Conservation (phyloP, 345 rosid genomes). For the Raphanus sativus region DNA sequence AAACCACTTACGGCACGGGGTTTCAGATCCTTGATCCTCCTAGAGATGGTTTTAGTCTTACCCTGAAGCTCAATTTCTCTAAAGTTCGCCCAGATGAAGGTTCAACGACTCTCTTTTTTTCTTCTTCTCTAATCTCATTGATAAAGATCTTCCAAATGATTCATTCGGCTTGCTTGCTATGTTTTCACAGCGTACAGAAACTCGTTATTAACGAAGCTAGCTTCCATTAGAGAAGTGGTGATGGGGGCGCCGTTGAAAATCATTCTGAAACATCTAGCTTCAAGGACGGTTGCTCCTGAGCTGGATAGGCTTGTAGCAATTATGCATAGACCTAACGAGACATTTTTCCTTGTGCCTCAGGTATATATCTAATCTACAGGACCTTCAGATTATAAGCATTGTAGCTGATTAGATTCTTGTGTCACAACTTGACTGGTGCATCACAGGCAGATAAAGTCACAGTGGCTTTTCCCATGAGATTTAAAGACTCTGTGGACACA, state of each 20-base stretch:
- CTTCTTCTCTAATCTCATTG: background rate
- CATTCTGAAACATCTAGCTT: slow-evolving; percentile 70
- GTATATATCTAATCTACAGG: slow-evolving; percentile 40
- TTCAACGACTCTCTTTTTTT: slow-evolving; percentile 39
- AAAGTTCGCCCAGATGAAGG: slow-evolving; percentile 94
- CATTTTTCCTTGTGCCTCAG: slow-evolving; percentile 83
- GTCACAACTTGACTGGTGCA: slow-evolving; percentile 13
- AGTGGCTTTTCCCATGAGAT: slow-evolving; percentile 92
- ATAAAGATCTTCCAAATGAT: background rate
- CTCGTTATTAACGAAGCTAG: slow-evolving; percentile 63
- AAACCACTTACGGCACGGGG: slow-evolving; percentile 66
- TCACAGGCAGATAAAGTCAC: slow-evolving; percentile 82
- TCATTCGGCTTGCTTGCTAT: background rate
- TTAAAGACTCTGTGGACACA: slow-evolving; percentile 76
- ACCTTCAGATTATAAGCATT: background rate
- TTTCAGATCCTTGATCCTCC: slow-evolving; percentile 99
- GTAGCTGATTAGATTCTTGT: background rate
- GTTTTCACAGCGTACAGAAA: slow-evolving; percentile 56
- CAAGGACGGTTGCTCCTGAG: slow-evolving; percentile 64
- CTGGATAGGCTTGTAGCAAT: slow-evolving; percentile 65
- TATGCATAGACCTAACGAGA: slow-evolving; percentile 91
- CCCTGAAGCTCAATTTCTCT: slow-evolving; percentile 82
- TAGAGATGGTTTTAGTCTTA: slow-evolving; percentile 89
- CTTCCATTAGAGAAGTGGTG: slow-evolving; percentile 88
- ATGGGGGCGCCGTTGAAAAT: slow-evolving; percentile 86